Conservation (phyloP, 139 green algal genomes). For the Raphidocelis subcapitata region DNA sequence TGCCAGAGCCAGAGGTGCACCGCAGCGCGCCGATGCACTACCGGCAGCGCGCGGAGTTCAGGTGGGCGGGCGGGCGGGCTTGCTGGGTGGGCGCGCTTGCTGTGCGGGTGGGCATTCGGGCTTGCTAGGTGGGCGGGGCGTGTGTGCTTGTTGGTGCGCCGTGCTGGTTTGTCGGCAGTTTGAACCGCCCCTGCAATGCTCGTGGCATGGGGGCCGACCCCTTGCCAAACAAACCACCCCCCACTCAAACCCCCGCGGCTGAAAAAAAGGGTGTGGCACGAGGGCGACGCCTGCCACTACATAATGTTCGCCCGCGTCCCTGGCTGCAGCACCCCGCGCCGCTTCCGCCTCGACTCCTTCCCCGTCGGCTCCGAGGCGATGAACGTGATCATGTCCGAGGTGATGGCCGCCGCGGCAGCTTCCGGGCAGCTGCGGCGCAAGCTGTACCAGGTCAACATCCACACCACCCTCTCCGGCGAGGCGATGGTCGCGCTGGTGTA, state of each 20-base stretch:
- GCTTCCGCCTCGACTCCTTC: constrained; percentile 73
- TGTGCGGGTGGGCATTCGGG: too few species aligned
- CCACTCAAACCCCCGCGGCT: too few species aligned
- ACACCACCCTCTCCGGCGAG: constrained; percentile 82
- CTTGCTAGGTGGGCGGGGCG: too few species aligned
- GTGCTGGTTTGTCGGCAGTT: too few species aligned
- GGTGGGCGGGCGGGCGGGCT: constrained; percentile 9
- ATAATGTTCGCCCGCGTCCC: constrained; percentile 63
- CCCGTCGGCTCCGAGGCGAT: constrained; percentile 77
- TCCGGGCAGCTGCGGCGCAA: constrained; percentile 21
- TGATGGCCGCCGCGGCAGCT: constrained; percentile 10
- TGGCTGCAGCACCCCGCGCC: neutral
- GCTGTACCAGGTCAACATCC: constrained; percentile 87
- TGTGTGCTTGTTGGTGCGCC: too few species aligned
- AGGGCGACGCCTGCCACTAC: constrained; percentile 60
- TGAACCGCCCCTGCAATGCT: too few species aligned
- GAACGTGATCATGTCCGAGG: constrained; percentile 79
- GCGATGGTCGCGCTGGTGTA: constrained; percentile 89
- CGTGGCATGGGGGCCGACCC: too few species aligned
- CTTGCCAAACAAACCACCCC: too few species aligned
- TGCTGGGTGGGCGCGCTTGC: too few species aligned
- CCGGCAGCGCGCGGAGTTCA: constrained; percentile 63
- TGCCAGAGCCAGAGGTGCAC: constrained; percentile 45
- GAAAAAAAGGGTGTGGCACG: constrained; percentile 75
- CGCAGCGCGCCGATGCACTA: constrained; percentile 55